Evolutionary conservation across 1,284 basidiomycete genomes (phyloP).

Genomic region (Termitomyces sp.): DNA sequence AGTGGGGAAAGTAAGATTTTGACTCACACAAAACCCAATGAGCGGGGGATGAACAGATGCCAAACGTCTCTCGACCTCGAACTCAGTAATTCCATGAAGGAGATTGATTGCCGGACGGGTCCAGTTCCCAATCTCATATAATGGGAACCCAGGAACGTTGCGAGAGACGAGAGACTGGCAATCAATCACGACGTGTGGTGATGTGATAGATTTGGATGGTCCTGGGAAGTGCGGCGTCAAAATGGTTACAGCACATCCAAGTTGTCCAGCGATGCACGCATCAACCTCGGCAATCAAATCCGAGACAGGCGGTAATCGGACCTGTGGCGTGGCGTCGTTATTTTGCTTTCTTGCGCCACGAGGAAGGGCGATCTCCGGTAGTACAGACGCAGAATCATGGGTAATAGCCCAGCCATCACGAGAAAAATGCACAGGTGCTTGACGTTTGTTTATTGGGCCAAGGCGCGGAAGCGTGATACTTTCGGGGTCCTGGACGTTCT

Average conservation of each 20-base stretch:
- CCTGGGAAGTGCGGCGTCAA: background rate
- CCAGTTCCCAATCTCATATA: background rate
- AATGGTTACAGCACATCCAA: background rate
- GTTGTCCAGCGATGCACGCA: background rate
- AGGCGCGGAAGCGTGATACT: background rate
- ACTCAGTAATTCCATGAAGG: background rate
- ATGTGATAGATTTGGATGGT: background rate
- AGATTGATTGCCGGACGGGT: background rate
- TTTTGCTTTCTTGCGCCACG: background rate
- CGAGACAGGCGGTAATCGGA: background rate
- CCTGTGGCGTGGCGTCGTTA: background rate
- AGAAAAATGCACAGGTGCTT: background rate
- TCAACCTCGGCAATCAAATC: conserved; percentile 5
- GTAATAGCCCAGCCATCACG: background rate
- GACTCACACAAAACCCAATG: background rate
- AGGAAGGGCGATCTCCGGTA: background rate
- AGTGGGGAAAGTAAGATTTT: background rate
- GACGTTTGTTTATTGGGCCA: background rate
- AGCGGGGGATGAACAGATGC: background rate
- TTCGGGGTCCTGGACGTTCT: background rate
- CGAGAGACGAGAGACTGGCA: background rate
- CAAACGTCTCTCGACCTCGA: background rate
- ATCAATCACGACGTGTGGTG: background rate
- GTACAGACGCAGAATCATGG: background rate
- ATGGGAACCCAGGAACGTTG: background rate